Conservation (phyloP, 1,284 basidiomycete genomes). For the Cryptococcus sp. region DNA sequence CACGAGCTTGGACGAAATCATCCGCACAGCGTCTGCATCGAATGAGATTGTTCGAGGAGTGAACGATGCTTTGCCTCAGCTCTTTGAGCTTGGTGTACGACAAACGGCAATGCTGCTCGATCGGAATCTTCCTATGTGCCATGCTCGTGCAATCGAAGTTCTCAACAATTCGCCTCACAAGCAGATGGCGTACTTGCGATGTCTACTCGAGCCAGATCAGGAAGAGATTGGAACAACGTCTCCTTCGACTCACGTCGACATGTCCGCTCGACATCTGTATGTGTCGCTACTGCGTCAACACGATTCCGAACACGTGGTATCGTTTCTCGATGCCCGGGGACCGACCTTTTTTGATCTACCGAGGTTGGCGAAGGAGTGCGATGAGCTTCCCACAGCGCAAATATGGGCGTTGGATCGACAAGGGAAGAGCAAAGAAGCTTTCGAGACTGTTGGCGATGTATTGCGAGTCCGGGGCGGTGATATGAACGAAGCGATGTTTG, state of each 20-base stretch:
- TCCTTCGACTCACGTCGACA: slow-evolving; percentile 57
- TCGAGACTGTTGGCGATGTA: slow-evolving; percentile 66
- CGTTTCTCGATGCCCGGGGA: slow-evolving; percentile 65
- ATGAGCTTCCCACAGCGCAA: slow-evolving; percentile 72
- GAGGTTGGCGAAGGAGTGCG: slow-evolving; percentile 65
- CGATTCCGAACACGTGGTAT: slow-evolving; percentile 67
- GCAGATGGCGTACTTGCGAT: slow-evolving; percentile 75
- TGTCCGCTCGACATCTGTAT: slow-evolving; percentile 62
- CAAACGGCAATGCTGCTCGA: slow-evolving; percentile 77
- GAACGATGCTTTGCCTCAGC: slow-evolving; percentile 62
- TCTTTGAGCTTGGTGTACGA: slow-evolving; percentile 65
- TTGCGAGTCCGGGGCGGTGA: slow-evolving; percentile 61
- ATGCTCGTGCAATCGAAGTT: slow-evolving; percentile 16
- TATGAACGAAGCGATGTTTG: slow-evolving; percentile 58
- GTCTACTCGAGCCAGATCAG: slow-evolving; percentile 67
- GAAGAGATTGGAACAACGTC: slow-evolving; percentile 14
- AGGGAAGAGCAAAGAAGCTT: slow-evolving; percentile 66
- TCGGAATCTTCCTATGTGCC: slow-evolving; percentile 53
- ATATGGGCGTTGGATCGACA: slow-evolving; percentile 76
- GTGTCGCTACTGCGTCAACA: slow-evolving; percentile 71
- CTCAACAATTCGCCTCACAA: slow-evolving; percentile 55
- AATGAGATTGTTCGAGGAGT: slow-evolving; percentile 61
- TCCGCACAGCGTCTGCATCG: slow-evolving; percentile 48
- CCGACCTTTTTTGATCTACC: slow-evolving; percentile 63
- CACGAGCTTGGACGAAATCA: slow-evolving; percentile 63